Evolutionary conservation across 2,329 filamentous ascomycete genomes (phyloP).

Genomic region (Sclerotinia subarctica): DNA sequence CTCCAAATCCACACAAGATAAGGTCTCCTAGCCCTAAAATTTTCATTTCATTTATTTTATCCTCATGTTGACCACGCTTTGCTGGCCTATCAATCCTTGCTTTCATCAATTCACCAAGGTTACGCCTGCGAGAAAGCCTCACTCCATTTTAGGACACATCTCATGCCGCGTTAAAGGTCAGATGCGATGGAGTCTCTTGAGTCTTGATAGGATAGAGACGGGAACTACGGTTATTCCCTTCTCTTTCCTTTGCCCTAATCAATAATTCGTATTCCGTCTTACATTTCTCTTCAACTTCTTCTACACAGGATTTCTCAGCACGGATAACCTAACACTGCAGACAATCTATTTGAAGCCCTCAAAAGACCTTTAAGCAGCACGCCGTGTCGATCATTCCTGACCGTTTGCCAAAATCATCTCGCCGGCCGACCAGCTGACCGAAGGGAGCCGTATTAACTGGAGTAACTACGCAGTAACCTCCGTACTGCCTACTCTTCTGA

Average conservation of each 20-base stretch:
- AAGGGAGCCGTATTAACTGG: not conserved
- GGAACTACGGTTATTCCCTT: not conserved
- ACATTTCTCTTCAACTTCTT: not conserved
- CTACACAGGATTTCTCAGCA: not conserved
- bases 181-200: not conserved
- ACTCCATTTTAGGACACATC: constrained; percentile 2
- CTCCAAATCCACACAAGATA: not conserved
- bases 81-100: not conserved
- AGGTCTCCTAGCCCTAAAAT: constrained; percentile 2
- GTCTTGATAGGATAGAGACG: not conserved
- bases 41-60: not conserved
- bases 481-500: not conserved
- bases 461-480: not conserved
- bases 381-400: not conserved
- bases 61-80: not conserved
- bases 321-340: not conserved
- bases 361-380: not conserved
- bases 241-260: not conserved
- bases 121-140: not conserved
- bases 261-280: not conserved
- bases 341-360: not conserved
- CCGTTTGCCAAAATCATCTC: constrained; percentile 2
- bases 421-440: not conserved
- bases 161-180: not conserved
- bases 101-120: not conserved